Evolutionary conservation across 768 basidiomycete species (phyloP), one percentile per base, ranked within the genome.

Genomic region (Trametes meyenii): DNA sequence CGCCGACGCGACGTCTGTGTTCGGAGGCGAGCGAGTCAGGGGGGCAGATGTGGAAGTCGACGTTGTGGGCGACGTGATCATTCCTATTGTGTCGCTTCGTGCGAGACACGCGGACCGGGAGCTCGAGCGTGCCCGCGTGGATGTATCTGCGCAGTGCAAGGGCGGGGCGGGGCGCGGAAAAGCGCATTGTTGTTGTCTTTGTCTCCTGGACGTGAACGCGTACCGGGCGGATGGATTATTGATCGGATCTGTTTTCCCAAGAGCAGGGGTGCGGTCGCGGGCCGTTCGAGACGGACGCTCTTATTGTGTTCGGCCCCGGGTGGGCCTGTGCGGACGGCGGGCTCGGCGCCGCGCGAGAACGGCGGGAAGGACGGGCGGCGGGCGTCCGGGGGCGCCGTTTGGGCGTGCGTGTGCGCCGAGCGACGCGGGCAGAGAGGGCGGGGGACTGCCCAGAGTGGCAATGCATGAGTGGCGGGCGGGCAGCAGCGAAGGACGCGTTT

Each of bases 11-110:
- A 50, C 42, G 48, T 58, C 48, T 39, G 38, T 44, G 52, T n/a
- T 19, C 52, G 59, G 59, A 60, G 52, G 52, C 59, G 61, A 56
- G 33, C 21, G 55, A 51, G 61, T 62, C 54, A 56, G 55, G 54
- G 61, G 60, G 49, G 33, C 21, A 46, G 17, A 17, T 40, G 46
- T 11, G 29, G 19, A 8, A 49, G 21, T 24, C 55, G 43, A 33
- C 61, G 55, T 62, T 49, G 39, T 50, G 29, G 29, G 29, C 29
- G 29, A 33, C 29, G 29, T 33, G 29, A 33, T 12, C 50, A 46
- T 56, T 24, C 61, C 50, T 62, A 50, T 62, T 62, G 50, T 56
- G 40, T 23, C 12, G 57, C 39, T 58, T 58, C 57, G 29, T 58
- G 57, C 57, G 57, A 58, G 14, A 44, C 49, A 44, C 57, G 49